Percentiles rank a stretch among this genome's conserved stretches.
Conservation (phyloP, 2,329 filamentous ascomycete genomes). For the Cercospora beticola region DNA sequence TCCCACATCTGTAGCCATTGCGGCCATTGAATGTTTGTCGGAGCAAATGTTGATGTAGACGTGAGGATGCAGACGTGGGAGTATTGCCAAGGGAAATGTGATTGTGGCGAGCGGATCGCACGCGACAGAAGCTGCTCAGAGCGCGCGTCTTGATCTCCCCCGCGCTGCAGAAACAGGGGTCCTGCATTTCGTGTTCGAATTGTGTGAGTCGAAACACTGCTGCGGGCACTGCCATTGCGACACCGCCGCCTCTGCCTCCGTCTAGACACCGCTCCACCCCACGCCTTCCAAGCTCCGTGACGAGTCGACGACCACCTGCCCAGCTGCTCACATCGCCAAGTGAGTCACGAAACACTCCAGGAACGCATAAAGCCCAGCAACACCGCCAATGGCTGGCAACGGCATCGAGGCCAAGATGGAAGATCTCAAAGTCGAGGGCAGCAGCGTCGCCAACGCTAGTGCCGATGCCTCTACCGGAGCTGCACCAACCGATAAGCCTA, state of each 20-base stretch:
- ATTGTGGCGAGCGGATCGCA: background rate
- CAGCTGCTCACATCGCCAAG: background rate
- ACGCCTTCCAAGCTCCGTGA: background rate
- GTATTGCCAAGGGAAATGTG: background rate
- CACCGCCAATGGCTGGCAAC: constrained; percentile 25
- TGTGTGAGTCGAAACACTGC: constrained; percentile 1
- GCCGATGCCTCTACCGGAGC: constrained; percentile 18
- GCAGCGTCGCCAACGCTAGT: constrained; percentile 10
- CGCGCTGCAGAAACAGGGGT: background rate
- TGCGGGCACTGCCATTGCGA: background rate
- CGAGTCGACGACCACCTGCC: background rate
- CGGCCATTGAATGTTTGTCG: background rate
- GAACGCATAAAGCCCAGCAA: background rate
- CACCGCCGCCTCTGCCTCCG: background rate
- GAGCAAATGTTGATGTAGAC: background rate
- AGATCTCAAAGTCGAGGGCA: constrained; percentile 30
- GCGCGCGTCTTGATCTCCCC: background rate
- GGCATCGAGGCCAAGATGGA: constrained; percentile 33
- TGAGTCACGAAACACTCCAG: constrained; percentile 1
- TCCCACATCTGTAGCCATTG: too few species aligned
- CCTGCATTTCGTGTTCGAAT: constrained; percentile 3
- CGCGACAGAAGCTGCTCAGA: constrained; percentile 1
- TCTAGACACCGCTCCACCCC: background rate
- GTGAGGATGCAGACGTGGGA: background rate
- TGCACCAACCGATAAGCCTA: constrained; percentile 32